Conservation (phyloP, 1,284 basidiomycete species). For the Fomitopsis palustris region DNA sequence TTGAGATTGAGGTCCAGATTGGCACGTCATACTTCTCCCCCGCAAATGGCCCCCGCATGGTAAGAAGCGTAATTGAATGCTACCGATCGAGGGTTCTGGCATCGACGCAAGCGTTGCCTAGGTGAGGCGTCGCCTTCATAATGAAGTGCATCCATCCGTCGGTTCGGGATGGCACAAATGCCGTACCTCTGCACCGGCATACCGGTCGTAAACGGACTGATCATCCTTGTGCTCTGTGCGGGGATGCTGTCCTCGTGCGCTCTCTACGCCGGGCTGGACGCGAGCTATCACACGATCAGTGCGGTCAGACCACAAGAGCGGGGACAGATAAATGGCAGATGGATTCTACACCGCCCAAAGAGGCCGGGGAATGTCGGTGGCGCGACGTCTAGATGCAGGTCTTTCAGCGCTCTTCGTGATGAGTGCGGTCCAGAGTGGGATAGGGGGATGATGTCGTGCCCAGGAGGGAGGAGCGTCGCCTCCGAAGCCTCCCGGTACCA, state of each 20-base stretch:
- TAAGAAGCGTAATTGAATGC: too few species aligned
- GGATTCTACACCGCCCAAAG: background rate
- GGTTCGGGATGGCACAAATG: too few species aligned
- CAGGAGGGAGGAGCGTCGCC: background rate
- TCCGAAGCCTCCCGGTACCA: background rate
- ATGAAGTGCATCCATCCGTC: too few species aligned
- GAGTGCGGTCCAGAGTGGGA: background rate
- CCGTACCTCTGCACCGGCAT: too few species aligned
- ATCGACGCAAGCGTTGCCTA: too few species aligned
- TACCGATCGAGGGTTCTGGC: too few species aligned
- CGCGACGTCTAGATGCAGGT: background rate
- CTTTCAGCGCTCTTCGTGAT: background rate
- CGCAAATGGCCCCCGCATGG: too few species aligned
- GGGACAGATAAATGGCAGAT: background rate
- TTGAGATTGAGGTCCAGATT: too few species aligned
- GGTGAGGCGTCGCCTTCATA: too few species aligned
- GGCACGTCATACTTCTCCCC: too few species aligned
- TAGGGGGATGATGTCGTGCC: background rate
- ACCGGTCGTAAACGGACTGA: background rate
- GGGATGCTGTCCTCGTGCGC: background rate
- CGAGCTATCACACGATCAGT: background rate
- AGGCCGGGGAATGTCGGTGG: background rate
- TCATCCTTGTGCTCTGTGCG: background rate
- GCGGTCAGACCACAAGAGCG: background rate
- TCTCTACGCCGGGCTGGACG: background rate